These are phyloP conservation scores for Saccharomycopsis hybrid DNA, from an alignment of 1,139 yeast genomes.

Conservation along the genomic window DNA sequence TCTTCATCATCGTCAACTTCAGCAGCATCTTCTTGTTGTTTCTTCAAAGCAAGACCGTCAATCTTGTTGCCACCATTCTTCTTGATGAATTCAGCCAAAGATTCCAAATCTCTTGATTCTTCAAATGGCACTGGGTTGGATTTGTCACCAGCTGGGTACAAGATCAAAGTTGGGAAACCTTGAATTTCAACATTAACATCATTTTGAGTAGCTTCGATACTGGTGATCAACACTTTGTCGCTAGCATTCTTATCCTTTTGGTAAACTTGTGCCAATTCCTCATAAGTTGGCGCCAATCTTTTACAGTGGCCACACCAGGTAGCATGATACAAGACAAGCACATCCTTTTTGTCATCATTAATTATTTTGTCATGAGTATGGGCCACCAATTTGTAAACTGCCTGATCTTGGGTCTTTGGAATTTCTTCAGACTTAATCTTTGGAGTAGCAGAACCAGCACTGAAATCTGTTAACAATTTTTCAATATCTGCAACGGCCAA, in stretches of 20 bases:
- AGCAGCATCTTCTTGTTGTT: slow-evolving; percentile 27
- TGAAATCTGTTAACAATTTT: slow-evolving; percentile 57
- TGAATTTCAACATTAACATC: slow-evolving; percentile 77
- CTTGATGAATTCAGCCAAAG: slow-evolving; percentile 63
- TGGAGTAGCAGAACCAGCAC: slow-evolving; percentile 61
- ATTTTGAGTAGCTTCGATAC: slow-evolving; percentile 83
- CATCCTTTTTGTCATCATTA: slow-evolving; percentile 69
- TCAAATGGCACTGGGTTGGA: slow-evolving; percentile 63
- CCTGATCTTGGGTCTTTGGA: slow-evolving; percentile 71
- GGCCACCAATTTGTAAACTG: slow-evolving; percentile 78
- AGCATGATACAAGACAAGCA: slow-evolving; percentile 89
- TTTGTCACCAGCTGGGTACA: slow-evolving; percentile 89
- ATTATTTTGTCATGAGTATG: slow-evolving; percentile 71
- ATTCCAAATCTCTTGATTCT: slow-evolving; percentile 71
- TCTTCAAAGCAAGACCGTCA: slow-evolving; percentile 40
- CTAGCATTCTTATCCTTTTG: slow-evolving; percentile 39
- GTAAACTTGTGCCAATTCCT: slow-evolving; percentile 72
- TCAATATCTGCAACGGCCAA: slow-evolving; percentile 42
- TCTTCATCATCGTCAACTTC: slow-evolving; percentile 33
- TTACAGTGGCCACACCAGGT: slow-evolving; percentile 99
- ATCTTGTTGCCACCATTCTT: slow-evolving; percentile 53
- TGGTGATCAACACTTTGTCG: slow-evolving; percentile 65
- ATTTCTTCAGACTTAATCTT: slow-evolving; percentile 79
- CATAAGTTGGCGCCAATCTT: slow-evolving; percentile 87
- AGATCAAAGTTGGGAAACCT: slow-evolving; percentile 91